These are phyloP conservation scores for Fraxinus pennsylvanica DNA, from an alignment of 257 asterid genomes.

Conservation along the genomic window DNA sequence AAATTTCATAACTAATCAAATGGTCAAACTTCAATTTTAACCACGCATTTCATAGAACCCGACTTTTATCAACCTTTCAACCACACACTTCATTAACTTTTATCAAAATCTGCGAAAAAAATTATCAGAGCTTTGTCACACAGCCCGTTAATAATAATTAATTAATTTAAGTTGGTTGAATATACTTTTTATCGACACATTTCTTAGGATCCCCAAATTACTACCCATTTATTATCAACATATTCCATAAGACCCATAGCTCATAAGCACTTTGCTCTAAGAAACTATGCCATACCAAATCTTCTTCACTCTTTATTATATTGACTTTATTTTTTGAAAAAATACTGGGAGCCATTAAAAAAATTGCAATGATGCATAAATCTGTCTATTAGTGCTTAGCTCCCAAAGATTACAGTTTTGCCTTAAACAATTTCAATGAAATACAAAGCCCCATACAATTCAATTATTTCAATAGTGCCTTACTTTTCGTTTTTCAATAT, in stretches of 20 bases:
- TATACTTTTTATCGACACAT: background rate
- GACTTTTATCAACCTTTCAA: too few relatives aligned
- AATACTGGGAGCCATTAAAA: background rate
- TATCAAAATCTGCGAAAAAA: background rate
- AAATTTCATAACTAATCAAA: background rate
- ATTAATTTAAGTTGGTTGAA: background rate
- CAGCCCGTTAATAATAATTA: too few relatives aligned
- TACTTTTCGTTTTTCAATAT: too few relatives aligned
- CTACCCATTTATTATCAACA: background rate
- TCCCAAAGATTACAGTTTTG: background rate
- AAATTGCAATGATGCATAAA: background rate
- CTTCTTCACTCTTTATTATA: background rate
- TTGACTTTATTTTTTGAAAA: background rate
- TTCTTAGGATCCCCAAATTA: background rate
- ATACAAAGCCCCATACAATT: background rate
- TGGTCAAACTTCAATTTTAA: too few relatives aligned
- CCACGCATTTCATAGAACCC: too few relatives aligned
- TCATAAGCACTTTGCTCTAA: background rate
- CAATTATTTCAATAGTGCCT: too few relatives aligned
- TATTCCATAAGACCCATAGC: background rate
- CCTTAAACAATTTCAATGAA: conserved; percentile 6
- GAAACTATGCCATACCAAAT: background rate
- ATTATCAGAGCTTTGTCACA: too few relatives aligned
- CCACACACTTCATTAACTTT: background rate
- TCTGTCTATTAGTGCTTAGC: background rate